phyloP scores from a whole-genome alignment of 768 basidiomycete genomes.

The Agaricus blazei region DNA sequence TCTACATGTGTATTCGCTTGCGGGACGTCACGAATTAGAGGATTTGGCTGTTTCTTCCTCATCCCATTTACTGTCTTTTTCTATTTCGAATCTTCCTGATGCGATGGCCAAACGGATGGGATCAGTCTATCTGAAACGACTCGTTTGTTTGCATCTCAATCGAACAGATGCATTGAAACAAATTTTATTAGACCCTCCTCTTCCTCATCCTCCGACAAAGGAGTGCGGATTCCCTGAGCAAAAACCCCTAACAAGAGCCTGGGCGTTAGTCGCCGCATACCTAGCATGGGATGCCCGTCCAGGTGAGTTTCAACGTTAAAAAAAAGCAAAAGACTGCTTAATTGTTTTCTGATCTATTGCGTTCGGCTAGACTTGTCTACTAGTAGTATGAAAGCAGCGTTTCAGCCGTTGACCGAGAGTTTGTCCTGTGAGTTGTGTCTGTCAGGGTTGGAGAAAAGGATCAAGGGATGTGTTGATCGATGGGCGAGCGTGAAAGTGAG shows the following conservation, averaged over 20 bases:
- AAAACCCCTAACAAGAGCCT: background rate
- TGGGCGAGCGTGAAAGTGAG: background rate
- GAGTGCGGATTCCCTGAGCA: conserved; percentile 9
- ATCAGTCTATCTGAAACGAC: conserved; percentile 6
- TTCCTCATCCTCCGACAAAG: conserved; percentile 8
- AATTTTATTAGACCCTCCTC: conserved; percentile 7
- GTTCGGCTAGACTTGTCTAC: background rate
- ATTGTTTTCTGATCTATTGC: background rate
- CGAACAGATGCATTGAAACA: conserved; percentile 5
- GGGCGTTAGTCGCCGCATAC: conserved; percentile 5
- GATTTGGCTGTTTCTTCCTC: conserved; percentile 11
- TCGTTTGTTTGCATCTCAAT: conserved; percentile 10
- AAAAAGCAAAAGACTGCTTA: background rate
- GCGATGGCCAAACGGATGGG: conserved; percentile 12
- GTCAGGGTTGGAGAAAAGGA: conserved; percentile 10
- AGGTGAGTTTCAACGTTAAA: background rate
- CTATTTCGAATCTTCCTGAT: conserved; percentile 10
- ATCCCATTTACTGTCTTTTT: conserved; percentile 8
- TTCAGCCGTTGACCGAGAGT: background rate
- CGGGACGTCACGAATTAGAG: conserved; percentile 10
- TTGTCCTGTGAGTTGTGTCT: conserved; percentile 5
- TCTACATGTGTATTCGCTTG: conserved; percentile 13
- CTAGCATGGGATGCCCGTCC: background rate
- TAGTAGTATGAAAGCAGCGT: background rate
- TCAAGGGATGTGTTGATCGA: background rate